phyloP scores from a whole-genome alignment of 768 basidiomycete genomes.

The Pulveroboletus frians region DNA sequence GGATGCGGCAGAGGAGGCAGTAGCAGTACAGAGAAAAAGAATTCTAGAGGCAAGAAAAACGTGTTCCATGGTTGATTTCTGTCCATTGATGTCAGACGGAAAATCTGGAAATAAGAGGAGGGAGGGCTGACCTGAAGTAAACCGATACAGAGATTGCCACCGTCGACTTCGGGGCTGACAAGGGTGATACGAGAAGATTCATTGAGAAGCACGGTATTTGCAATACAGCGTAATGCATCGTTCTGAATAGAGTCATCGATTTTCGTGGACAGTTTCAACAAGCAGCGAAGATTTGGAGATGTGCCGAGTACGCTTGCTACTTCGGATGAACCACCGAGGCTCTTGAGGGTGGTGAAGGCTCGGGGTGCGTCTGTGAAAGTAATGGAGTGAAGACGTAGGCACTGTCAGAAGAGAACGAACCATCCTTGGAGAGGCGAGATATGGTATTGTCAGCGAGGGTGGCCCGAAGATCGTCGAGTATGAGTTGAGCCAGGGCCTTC shows the following conservation, averaged over 20 bases:
- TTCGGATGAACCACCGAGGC: conserved; percentile 62
- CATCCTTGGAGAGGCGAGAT: conserved; percentile 49
- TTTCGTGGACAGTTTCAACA: conserved; percentile 46
- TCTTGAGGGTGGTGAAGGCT: conserved; percentile 69
- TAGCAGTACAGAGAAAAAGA: conserved; percentile 67
- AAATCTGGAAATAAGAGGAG: conserved; percentile 9
- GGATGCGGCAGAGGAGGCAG: conserved; percentile 39
- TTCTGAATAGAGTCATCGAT: conserved; percentile 56
- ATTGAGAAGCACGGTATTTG: conserved; percentile 72
- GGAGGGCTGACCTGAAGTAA: conserved; percentile 51
- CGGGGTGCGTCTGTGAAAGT: conserved; percentile 51
- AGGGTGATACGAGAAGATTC: conserved; percentile 57
- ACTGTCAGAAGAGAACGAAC: conserved; percentile 32
- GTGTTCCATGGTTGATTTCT: conserved; percentile 64
- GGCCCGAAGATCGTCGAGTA: conserved; percentile 56
- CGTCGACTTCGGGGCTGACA: conserved; percentile 53
- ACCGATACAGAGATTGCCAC: conserved; percentile 51
- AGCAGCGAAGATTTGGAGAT: conserved; percentile 48
- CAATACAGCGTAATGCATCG: conserved; percentile 71
- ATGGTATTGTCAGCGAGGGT: conserved; percentile 34
- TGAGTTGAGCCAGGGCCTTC: conserved; percentile 47
- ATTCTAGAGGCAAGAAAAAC: conserved; percentile 74
- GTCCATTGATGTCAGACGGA: conserved; percentile 5
- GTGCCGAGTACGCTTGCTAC: conserved; percentile 60
- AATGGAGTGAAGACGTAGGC: neutral